A percentile compares a stretch with the other conserved stretches of the same genome.
These are phyloP conservation scores for Diplosphaera chodatii DNA, from an alignment of 139 green algal species.

Conservation along the genomic window DNA sequence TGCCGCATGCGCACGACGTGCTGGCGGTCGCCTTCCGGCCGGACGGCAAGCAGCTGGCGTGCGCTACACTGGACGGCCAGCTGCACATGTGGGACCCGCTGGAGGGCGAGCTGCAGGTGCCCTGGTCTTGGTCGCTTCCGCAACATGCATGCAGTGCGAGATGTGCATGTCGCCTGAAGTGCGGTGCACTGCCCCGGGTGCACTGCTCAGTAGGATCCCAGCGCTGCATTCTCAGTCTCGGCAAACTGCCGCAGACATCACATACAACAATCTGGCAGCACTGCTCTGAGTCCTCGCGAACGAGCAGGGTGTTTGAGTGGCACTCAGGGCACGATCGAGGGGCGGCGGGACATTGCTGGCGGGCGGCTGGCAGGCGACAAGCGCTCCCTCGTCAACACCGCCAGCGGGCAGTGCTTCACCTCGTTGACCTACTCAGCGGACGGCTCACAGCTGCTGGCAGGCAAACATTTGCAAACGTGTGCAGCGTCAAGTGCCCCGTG, in stretches of 20 bases:
- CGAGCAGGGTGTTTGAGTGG: not conserved
- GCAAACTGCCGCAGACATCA: too few species aligned
- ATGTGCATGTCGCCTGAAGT: not conserved
- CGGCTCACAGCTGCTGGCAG: constrained; percentile 79
- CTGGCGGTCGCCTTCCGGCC: constrained; percentile 80
- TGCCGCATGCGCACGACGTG: constrained; percentile 90
- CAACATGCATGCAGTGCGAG: too few species aligned
- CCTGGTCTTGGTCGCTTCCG: not conserved
- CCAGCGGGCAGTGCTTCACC: constrained; percentile 71
- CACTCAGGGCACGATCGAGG: constrained; percentile 72
- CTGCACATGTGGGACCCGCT: constrained; percentile 91
- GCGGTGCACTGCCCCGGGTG: not conserved
- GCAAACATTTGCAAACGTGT: constrained; percentile 27
- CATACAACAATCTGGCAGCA: too few species aligned
- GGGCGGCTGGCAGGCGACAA: constrained; percentile 65
- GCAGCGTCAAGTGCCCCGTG: not conserved
- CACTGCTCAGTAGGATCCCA: too few species aligned
- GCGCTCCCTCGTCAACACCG: constrained; percentile 56
- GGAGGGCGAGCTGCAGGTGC: constrained; percentile 58
- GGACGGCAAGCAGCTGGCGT: constrained; percentile 83
- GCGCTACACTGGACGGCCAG: constrained; percentile 81
- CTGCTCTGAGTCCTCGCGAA: too few species aligned
- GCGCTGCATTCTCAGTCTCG: too few species aligned
- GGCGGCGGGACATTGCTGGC: constrained; percentile 80
- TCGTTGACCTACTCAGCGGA: constrained; percentile 85